Percentiles rank a stretch among this genome's conserved stretches.
Conservation (phyloP, 2,329 filamentous ascomycete genomes). For the Lachnellula arida region DNA sequence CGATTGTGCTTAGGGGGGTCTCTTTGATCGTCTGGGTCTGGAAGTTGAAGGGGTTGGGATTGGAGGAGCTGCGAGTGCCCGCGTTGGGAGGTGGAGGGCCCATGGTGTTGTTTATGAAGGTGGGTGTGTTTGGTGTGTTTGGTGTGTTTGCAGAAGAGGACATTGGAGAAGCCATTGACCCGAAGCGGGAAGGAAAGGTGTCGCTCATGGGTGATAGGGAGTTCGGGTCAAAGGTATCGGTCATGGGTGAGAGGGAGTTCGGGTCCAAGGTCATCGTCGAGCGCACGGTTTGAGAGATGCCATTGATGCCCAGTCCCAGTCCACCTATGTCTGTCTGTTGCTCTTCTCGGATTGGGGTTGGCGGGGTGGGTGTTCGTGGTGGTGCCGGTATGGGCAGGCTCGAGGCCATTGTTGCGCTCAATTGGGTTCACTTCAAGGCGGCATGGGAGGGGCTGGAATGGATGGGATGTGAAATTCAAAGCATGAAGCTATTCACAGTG, state of each 20-base stretch:
- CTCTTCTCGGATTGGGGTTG: slow-evolving; percentile 43
- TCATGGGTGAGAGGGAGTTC: slow-evolving; percentile 43
- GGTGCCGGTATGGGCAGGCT: slow-evolving; percentile 53
- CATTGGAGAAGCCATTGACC: slow-evolving; percentile 33
- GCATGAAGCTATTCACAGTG: too few relatives aligned
- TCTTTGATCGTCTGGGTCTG: slow-evolving; percentile 75
- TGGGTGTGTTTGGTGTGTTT: slow-evolving; percentile 16
- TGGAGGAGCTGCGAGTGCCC: slow-evolving; percentile 39
- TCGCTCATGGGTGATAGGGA: too few relatives aligned
- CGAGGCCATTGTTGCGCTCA: slow-evolving; percentile 47
- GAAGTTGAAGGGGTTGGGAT: slow-evolving; percentile 76
- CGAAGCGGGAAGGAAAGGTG: slow-evolving; percentile 29
- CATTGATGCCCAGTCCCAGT: slow-evolving; percentile 24
- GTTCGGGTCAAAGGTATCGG: too few relatives aligned
- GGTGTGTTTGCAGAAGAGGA: slow-evolving; percentile 25
- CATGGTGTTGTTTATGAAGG: slow-evolving; percentile 23
- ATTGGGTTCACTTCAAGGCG: slow-evolving; percentile 2
- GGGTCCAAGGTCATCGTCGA: slow-evolving; percentile 37
- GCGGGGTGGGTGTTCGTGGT: slow-evolving; percentile 61
- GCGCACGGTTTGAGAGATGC: slow-evolving; percentile 18
- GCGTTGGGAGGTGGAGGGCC: slow-evolving; percentile 23
- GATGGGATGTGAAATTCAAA: background rate
- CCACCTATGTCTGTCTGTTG: slow-evolving; percentile 11
- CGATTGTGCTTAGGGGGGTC: slow-evolving; percentile 49
- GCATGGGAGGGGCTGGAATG: slow-evolving; percentile 6